These are phyloP conservation scores for Gypsophila paniculata DNA, from an alignment of 179 eudicot species.

Conservation along the genomic window DNA sequence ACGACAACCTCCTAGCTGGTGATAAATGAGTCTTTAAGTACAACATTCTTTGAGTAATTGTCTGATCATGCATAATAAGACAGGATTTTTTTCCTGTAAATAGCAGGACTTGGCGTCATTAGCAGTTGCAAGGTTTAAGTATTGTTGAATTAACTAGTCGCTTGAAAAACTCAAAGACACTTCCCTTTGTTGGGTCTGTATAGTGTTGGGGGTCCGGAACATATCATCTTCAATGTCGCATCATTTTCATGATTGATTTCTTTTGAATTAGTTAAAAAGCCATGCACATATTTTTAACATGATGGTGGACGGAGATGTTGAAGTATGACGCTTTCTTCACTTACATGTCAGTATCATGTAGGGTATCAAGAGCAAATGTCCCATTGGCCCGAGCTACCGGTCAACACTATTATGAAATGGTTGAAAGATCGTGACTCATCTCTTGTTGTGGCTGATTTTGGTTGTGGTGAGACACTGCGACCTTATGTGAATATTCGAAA, in stretches of 20 bases:
- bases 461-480: conserved; percentile 64
- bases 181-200: not conserved
- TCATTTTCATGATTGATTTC: not conserved
- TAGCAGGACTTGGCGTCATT: conserved; percentile 6
- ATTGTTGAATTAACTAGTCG: not conserved
- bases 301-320: not conserved
- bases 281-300: not conserved
- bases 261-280: not conserved
- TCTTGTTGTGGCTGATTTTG: conserved; percentile 89
- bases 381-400: conserved; percentile 95
- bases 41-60: not conserved
- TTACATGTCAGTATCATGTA: conserved; percentile 81
- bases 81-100: not conserved
- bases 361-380: conserved; percentile 99
- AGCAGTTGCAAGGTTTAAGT: not conserved
- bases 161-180: not conserved
- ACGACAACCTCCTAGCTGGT: not conserved
- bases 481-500: not conserved
- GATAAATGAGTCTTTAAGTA: too few species aligned
- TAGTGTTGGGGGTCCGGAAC: not conserved
- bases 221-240: not conserved
- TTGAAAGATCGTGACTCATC: conserved; percentile 66
- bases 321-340: conserved; percentile 32
- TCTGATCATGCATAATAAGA: not conserved
- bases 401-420: conserved; percentile 82